Evolutionary conservation across 345 rosid genomes (phyloP).

Genomic region (Salix dunnii): DNA sequence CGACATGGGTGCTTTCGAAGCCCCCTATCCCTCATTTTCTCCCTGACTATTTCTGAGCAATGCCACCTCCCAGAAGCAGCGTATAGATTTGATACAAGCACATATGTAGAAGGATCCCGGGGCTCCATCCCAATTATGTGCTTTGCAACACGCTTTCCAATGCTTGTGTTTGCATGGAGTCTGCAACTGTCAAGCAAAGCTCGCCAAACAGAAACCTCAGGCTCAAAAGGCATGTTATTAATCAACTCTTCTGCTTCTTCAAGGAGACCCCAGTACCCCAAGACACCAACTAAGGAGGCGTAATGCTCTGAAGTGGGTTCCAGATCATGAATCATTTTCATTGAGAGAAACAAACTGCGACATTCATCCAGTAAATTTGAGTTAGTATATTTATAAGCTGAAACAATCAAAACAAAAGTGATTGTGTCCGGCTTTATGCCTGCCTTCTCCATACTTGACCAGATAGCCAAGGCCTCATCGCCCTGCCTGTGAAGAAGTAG

Average conservation of each 20-base stretch:
- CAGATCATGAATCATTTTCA: conserved; percentile 40
- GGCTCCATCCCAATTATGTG: conserved; percentile 53
- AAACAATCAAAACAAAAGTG: conserved; percentile 49
- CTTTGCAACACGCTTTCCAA: conserved; percentile 56
- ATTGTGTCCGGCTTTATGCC: conserved; percentile 48
- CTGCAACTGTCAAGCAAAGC: conserved; percentile 78
- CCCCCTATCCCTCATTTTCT: conserved; percentile 58
- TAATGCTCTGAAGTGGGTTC: conserved; percentile 71
- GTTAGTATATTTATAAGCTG: conserved; percentile 53
- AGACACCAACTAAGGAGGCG: conserved; percentile 51
- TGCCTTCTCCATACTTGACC: conserved; percentile 51
- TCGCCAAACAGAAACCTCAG: conserved; percentile 56
- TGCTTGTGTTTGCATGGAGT: conserved; percentile 47
- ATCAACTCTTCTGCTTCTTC: conserved; percentile 72
- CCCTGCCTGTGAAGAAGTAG: conserved; percentile 70
- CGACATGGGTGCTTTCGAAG: conserved; percentile 60
- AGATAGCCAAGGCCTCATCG: conserved; percentile 48
- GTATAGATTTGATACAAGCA: conserved; percentile 72
- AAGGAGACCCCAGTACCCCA: conserved; percentile 73
- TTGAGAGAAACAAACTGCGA: conserved; percentile 48
- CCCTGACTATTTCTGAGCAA: conserved; percentile 62
- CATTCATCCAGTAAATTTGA: conserved; percentile 51
- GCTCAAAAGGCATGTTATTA: conserved; percentile 46
- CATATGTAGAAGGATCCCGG: conserved; percentile 57
- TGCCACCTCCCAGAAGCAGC: conserved; percentile 90